Percentiles rank a stretch among this genome's conserved stretches.
Conservation (phyloP, 1,139 yeast species). For the Debaryomycetaceae sp. region DNA sequence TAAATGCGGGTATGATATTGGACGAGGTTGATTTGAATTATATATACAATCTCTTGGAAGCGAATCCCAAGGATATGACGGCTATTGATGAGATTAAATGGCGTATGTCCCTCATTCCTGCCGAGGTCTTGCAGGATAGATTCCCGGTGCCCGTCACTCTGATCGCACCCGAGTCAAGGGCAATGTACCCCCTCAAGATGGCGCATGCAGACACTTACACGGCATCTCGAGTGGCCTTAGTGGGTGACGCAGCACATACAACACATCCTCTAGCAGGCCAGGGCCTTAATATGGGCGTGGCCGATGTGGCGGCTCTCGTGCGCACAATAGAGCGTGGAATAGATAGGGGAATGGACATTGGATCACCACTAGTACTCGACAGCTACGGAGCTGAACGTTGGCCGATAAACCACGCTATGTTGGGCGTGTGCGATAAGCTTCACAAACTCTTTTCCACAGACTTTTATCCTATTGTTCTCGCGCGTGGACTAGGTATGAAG, state of each 20-base stretch:
- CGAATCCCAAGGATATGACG: conserved; percentile 31
- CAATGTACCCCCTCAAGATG: conserved; percentile 79
- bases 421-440: conserved; percentile 86
- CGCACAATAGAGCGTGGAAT: conserved; percentile 61
- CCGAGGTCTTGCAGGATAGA: conserved; percentile 40
- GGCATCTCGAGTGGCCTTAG: conserved; percentile 73
- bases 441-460: conserved; percentile 81
- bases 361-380: conserved; percentile 71
- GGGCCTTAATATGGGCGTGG: conserved; percentile 97
- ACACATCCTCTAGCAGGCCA: conserved; percentile 98
- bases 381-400: conserved; percentile 76
- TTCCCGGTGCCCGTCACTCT: conserved; percentile 59
- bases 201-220: conserved; percentile 88
- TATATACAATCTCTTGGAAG: conserved; percentile 20
- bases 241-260: conserved; percentile 98
- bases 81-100: conserved; percentile 61
- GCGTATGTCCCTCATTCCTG: conserved; percentile 43
- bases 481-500: conserved; percentile 69
- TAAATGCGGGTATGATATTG: conserved; percentile 79
- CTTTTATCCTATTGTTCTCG: conserved; percentile 58
- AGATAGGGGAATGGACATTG: conserved; percentile 79
- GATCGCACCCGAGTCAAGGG: conserved; percentile 58
- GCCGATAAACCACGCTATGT: conserved; percentile 64
- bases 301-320: conserved; percentile 69
- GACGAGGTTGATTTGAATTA: conserved; percentile 36